Conservation (phyloP, 2,329 filamentous ascomycete species). For the Colletotrichum truncatum region DNA sequence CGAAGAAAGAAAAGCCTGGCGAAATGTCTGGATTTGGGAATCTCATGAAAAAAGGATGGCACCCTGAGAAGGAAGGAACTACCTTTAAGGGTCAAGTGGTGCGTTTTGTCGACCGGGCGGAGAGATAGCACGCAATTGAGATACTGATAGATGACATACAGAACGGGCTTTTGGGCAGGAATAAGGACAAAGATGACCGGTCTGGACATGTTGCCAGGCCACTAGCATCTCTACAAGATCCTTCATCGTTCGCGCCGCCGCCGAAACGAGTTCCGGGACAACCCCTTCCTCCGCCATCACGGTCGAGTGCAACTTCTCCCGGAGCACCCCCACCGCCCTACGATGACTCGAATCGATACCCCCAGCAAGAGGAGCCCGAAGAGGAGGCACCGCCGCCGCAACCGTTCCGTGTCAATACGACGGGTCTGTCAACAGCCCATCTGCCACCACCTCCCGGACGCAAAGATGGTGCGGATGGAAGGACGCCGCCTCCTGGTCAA, state of each 20-base stretch:
- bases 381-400: constrained; percentile 60
- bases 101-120: constrained; percentile 35
- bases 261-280: constrained; percentile 66
- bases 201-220: constrained; percentile 62
- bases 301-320: constrained; percentile 49
- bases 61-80: constrained; percentile 55
- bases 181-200: constrained; percentile 42
- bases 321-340: constrained; percentile 28
- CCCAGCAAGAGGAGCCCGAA: constrained; percentile 36
- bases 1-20: neutral
- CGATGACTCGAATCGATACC: constrained; percentile 28
- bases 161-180: constrained; percentile 57
- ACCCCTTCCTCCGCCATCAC: constrained; percentile 29
- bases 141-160: constrained; percentile 37
- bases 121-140: neutral
- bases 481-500: constrained; percentile 37
- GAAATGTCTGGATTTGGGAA: constrained; percentile 56
- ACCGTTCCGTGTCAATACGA: constrained; percentile 76
- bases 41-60: constrained; percentile 61
- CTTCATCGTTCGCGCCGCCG: constrained; percentile 80
- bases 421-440: constrained; percentile 73
- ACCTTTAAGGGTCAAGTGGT: constrained; percentile 57
- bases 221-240: constrained; percentile 77
- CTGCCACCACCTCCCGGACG: constrained; percentile 77
- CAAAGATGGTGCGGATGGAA: constrained; percentile 48